Base-by-base conservation (phyloP, 805 yeast genomes). In the Candida hungchunana region DNA sequence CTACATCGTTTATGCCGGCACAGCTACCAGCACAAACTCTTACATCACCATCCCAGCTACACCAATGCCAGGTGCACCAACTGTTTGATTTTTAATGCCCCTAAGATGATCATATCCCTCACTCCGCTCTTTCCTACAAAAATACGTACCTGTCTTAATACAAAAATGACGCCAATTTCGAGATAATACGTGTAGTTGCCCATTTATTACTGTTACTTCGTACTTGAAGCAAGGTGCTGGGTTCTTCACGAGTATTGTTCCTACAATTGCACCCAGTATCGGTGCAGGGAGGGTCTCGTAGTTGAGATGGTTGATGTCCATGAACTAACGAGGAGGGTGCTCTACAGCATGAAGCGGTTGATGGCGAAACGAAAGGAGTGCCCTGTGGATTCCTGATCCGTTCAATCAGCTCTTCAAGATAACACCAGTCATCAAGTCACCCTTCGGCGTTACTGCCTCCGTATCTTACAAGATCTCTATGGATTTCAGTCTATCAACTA, bases 1-100 rank as follows among this genome's bases (percentile, higher is more conserved):
- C 72, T 77, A 73, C 54, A 77, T 77, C 43, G 76, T 82, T 3
- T 75, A 68, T 50, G 80, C 81, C 18, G 81, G 79, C 56, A 64
- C 74, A 14, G 80, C 82, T 5, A 76, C 71, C 37, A 55, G 56
- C 11, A 69, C 74, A 37, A 83, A 80, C 61, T 67, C 81, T 26
- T 82, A 79, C 55, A 44, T 80, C 44, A 60, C 63, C 13, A 58
- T 76, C 32, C 63, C 64, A 38, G 75, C 84, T 14, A 50, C 71
- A 19, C 74, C 65, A 34, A 74, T 78, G 72, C 81, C 81, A 32
- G 49, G 59, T 30, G 63, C 65, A 6, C 63, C 63, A 47, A 49
- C 48, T 25, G 64, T 58, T 19, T 62, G 43, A 49, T 20, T 12
- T 16, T 1, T 19, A 6, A 18, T 13, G 17, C 17, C 24, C 14